A percentile compares a stretch with the other conserved stretches of the same genome.
These are phyloP conservation scores for Trypanosoma platydactyli DNA, from an alignment of 208 protist species.

Conservation along the genomic window DNA sequence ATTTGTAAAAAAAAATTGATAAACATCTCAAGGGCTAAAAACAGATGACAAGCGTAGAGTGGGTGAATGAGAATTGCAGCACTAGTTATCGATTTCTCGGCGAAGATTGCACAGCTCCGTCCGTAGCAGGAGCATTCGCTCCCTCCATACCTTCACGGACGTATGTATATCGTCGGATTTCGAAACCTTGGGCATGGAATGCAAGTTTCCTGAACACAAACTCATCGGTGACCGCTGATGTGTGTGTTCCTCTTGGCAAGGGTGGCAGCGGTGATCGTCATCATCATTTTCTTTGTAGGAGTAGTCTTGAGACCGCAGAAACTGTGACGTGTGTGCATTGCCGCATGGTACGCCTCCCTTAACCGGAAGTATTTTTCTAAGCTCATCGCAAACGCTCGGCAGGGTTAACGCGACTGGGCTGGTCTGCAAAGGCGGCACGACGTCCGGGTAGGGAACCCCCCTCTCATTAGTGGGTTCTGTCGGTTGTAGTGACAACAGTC, in stretches of 20 bases:
- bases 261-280: no score
- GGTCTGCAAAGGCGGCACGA: slow-evolving; percentile 32
- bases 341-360: slow-evolving; percentile 1
- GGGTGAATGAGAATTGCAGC: not conserved
- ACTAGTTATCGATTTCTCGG: slow-evolving; percentile 34
- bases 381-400: slow-evolving; percentile 55
- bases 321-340: slow-evolving; percentile 1
- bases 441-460: slow-evolving; percentile 28
- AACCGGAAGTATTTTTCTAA: slow-evolving; percentile 34
- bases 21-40: not conserved
- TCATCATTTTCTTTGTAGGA: no score
- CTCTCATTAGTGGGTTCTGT: not conserved
- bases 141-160: slow-evolving; percentile 33
- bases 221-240: no score
- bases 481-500: not conserved
- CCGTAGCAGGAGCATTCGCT: slow-evolving; percentile 50
- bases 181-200: not conserved
- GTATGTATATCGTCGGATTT: not conserved
- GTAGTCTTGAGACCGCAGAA: not conserved
- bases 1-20: not conserved
- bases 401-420: slow-evolving; percentile 50
- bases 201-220: no score
- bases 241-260: no score
- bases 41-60: not conserved
- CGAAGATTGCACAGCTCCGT: slow-evolving; percentile 52